Base-by-base conservation (phyloP, 768 basidiomycete genomes). In the Leccinum ochraceum region DNA sequence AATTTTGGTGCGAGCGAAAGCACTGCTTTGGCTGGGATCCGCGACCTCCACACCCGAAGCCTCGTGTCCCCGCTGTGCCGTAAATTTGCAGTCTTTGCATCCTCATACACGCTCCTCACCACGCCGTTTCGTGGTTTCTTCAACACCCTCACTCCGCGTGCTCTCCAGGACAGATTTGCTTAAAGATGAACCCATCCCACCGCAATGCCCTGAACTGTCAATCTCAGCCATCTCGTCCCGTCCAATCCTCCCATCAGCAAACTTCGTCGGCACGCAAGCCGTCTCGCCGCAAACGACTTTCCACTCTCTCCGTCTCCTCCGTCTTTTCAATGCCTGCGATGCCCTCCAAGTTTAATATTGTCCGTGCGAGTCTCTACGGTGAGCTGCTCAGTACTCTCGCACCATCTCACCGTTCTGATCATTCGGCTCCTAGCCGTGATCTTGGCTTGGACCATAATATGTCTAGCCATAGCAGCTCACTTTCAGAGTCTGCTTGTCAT, bases 381-480 rank as follows among this genome's bases (percentile, higher is more conserved):
- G 72, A 64, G 85, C 49, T 42, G 8, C 13, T 37, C 30, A 20
- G 4, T 52, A 8, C 39, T 62, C 13, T 24, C 34, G 6, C 32
- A 14, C 8, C 14, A 46, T 36, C 28, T 16, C 50, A 46, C 42
- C 32, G 17, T 68, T 52, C 48, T 67, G 53, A 54, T 58, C 57
- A 50, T 56, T 10, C 34, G 16, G 0, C 20, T 28, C 28, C 20
- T 59, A 93, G 91, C 78, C 67, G 76, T 84, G 49, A 83, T 91
- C 46, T 74, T 93, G 54, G 73, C 87, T 60, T 93, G 89, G 82
- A 90, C 89, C 22, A 74, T 89, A 62, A 87, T 94, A 66, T 91
- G 88, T 68, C 78, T 94, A 63, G 89, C 84, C 60, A 87, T 94
- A 77, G 89, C 90, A 54, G 88, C 81, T 39, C 88, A 91, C 69